A percentile compares a stretch with the other conserved stretches of the same genome.
Conservation (phyloP, 441 rosid species). For the Bruguiera hainesii region DNA sequence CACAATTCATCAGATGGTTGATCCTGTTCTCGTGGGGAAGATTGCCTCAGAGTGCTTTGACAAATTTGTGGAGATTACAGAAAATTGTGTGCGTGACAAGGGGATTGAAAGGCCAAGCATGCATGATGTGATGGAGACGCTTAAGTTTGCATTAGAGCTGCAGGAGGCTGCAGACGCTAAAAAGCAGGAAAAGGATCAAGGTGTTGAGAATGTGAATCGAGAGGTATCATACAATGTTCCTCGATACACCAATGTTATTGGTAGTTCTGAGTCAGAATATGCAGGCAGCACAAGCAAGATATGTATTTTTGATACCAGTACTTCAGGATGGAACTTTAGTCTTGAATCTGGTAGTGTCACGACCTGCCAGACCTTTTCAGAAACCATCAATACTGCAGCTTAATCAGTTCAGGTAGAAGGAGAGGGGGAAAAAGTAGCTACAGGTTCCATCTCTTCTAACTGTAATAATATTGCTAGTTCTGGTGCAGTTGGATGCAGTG, state of each 20-base stretch:
- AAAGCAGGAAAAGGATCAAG: background rate
- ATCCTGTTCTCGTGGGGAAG: slow-evolving; percentile 26
- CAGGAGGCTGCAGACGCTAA: slow-evolving; percentile 26
- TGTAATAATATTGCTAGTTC: too few species aligned
- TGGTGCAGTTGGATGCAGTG: too few species aligned
- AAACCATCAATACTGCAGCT: background rate
- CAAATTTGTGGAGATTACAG: slow-evolving; percentile 26
- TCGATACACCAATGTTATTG: background rate
- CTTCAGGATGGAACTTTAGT: background rate
- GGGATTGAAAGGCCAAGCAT: slow-evolving; percentile 30
- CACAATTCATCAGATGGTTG: slow-evolving; percentile 22
- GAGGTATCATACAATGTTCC: background rate
- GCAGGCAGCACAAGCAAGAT: background rate
- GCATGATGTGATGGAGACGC: slow-evolving; percentile 26
- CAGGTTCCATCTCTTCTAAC: too few species aligned
- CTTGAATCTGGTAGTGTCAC: background rate
- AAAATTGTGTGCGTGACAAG: slow-evolving; percentile 23
- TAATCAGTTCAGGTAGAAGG: background rate
- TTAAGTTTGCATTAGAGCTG: slow-evolving; percentile 28
- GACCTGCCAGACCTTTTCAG: background rate
- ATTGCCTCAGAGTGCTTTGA: slow-evolving; percentile 27
- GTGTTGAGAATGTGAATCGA: background rate
- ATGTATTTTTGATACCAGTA: background rate
- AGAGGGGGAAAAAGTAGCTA: too few species aligned
- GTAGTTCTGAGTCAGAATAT: background rate